These are phyloP conservation scores for Geosmithia putterillii DNA, from an alignment of 2,329 filamentous ascomycete species.

Conservation along the genomic window DNA sequence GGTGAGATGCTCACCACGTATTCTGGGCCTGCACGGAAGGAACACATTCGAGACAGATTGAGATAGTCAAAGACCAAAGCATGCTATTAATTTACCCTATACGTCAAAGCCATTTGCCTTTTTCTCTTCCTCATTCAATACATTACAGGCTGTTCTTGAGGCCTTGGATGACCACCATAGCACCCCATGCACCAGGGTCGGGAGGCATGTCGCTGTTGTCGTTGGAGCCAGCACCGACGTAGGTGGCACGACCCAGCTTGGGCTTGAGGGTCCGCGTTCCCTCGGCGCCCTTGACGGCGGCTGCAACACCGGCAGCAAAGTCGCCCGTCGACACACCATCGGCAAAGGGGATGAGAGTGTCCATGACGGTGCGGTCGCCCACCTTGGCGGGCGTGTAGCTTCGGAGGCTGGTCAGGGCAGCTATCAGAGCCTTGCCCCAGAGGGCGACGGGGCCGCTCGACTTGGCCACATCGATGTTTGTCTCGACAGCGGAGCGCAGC, in stretches of 20 bases:
- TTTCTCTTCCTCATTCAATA: neutral
- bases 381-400: slow-evolving; percentile 42
- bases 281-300: slow-evolving; percentile 47
- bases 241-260: slow-evolving; percentile 54
- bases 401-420: slow-evolving; percentile 31
- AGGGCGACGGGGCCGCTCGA: slow-evolving; percentile 21
- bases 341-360: slow-evolving; percentile 42
- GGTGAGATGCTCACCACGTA: too few species aligned
- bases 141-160: slow-evolving; percentile 13
- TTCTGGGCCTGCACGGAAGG: too few species aligned
- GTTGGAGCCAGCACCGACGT: slow-evolving; percentile 45
- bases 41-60: too few species aligned
- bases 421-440: slow-evolving; percentile 28
- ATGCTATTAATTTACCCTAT: neutral
- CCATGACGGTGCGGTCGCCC: slow-evolving; percentile 46
- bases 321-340: slow-evolving; percentile 31
- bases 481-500: slow-evolving; percentile 26
- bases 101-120: neutral
- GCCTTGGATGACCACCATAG: slow-evolving; percentile 41
- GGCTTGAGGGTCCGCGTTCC: slow-evolving; percentile 53
- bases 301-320: slow-evolving; percentile 43
- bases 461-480: slow-evolving; percentile 15
- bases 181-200: slow-evolving; percentile 60
- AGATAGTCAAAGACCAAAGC: neutral
- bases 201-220: slow-evolving; percentile 42